Conservation (phyloP, 2,329 filamentous ascomycete genomes). For the Leptographium lundbergii region DNA sequence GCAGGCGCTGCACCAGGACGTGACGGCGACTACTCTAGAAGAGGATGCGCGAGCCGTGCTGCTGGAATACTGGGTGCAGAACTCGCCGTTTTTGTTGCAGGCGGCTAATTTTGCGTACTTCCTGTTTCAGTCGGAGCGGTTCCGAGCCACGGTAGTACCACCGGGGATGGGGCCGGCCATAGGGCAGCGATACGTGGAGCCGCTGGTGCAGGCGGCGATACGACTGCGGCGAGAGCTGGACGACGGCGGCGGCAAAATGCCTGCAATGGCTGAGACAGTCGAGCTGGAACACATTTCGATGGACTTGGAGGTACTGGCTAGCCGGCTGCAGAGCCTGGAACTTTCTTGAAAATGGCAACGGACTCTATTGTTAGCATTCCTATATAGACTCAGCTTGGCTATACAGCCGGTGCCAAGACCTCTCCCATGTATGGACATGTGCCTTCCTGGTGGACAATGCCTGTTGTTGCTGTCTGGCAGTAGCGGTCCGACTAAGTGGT, state of each 20-base stretch:
- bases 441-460: no score
- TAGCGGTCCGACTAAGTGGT: no score
- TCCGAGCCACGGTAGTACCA: constrained; percentile 34
- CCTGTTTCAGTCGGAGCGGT: constrained; percentile 31
- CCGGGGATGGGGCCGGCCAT: constrained; percentile 43
- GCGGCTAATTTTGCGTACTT: constrained; percentile 49
- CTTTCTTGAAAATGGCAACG: constrained; percentile 4
- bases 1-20: constrained; percentile 28
- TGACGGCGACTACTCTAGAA: constrained; percentile 9
- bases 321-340: constrained; percentile 8
- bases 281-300: constrained; percentile 3
- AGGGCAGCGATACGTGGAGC: constrained; percentile 44
- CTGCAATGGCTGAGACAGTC: not conserved
- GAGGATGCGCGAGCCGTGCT: constrained; percentile 22
- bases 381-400: constrained; percentile 6
- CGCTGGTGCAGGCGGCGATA: constrained; percentile 29
- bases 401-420: not conserved
- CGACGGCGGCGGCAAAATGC: not conserved
- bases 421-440: not conserved
- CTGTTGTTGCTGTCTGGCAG: no score
- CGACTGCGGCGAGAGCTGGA: constrained; percentile 3
- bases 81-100: constrained; percentile 43
- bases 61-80: constrained; percentile 37
- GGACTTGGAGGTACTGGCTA: constrained; percentile 9
- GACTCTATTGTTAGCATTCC: not conserved